Evolutionary conservation across 2,329 filamentous ascomycete species (phyloP).

Genomic region (Claviceps quebecensis): DNA sequence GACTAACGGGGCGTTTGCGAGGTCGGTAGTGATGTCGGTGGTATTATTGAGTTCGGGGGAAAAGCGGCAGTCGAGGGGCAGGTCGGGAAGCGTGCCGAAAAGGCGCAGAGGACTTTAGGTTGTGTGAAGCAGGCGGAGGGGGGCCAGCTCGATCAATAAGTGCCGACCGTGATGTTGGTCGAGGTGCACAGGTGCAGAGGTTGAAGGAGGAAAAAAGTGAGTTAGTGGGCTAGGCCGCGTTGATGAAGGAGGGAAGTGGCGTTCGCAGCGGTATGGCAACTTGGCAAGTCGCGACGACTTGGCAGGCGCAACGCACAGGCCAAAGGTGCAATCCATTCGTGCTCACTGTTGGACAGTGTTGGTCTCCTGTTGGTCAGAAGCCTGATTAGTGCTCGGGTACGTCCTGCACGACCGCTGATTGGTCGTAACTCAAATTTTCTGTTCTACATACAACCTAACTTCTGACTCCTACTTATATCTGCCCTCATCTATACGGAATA

Average conservation of each 20-base stretch:
- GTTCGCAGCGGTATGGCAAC: not conserved
- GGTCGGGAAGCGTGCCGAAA: not conserved
- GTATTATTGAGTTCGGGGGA: not conserved
- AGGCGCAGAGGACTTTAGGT: not conserved
- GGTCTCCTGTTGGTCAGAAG: too few relatives aligned
- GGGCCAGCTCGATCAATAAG: not conserved
- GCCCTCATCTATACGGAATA: not conserved
- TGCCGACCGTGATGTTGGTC: not conserved
- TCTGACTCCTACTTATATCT: not conserved
- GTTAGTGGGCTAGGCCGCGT: not conserved
- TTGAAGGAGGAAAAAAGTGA: slow-evolving; percentile 3
- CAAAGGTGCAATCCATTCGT: not conserved
- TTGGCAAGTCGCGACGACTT: not conserved
- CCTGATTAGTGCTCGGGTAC: not conserved
- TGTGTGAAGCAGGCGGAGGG: not conserved
- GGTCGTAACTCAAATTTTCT: not conserved
- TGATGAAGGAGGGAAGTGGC: slow-evolving; percentile 2
- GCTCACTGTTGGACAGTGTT: too few relatives aligned
- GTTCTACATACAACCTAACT: too few relatives aligned
- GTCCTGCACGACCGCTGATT: not conserved
- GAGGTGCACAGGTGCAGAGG: not conserved
- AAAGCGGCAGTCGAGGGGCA: not conserved
- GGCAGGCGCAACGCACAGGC: not conserved
- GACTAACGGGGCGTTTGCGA: not conserved
- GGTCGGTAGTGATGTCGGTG: not conserved